Conservation (phyloP, 345 rosid species). For the Populus pruinosa region DNA sequence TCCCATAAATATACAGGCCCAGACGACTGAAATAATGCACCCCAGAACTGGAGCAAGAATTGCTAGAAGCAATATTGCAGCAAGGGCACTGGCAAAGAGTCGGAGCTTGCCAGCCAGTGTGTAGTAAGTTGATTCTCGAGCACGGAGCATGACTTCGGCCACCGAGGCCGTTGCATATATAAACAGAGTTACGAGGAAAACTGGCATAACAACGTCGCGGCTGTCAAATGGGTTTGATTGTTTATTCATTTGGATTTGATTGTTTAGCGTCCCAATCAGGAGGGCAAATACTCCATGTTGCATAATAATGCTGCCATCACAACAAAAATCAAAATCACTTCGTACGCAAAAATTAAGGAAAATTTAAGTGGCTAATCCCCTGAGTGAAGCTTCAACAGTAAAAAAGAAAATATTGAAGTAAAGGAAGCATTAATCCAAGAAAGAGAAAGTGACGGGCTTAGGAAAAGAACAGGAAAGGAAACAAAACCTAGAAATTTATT, state of each 20-base stretch:
- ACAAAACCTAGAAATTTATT: too few relatives aligned
- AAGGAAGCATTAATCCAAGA: too few relatives aligned
- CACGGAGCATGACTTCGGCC: not conserved
- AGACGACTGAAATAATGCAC: fast-evolving
- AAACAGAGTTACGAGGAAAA: not conserved
- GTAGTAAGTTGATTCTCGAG: not conserved
- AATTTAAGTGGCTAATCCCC: too few relatives aligned
- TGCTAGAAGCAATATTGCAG: not conserved
- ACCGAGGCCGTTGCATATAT: not conserved
- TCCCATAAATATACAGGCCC: not conserved
- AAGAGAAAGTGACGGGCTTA: too few relatives aligned
- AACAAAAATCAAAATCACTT: not conserved
- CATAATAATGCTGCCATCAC: not conserved
- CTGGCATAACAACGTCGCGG: not conserved
- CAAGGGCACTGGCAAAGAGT: not conserved
- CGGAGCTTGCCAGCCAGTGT: not conserved
- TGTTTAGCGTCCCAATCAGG: not conserved
- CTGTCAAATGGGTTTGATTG: not conserved
- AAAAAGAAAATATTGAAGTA: too few relatives aligned
- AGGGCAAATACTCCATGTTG: slow-evolving; percentile 2
- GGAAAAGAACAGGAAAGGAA: too few relatives aligned
- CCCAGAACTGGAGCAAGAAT: not conserved
- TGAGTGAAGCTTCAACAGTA: too few relatives aligned
- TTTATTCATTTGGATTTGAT: not conserved
- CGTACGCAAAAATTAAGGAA: too few relatives aligned